Conservation (phyloP, 1,284 basidiomycete species). For the Trichosporon ovoides region DNA sequence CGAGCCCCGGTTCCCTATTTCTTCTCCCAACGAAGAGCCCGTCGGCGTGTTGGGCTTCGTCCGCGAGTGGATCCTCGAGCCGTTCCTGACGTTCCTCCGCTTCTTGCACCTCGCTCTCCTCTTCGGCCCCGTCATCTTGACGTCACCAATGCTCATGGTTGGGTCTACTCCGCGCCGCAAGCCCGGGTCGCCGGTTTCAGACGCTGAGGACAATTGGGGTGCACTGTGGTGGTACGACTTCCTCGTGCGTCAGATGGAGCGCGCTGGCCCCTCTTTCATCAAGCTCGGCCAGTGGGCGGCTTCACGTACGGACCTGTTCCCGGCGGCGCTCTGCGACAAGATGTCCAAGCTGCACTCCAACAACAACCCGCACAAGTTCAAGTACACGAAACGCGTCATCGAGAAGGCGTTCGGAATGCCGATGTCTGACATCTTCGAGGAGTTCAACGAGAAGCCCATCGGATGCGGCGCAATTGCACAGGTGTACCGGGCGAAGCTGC, state of each 20-base stretch:
- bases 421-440: constrained; percentile 86
- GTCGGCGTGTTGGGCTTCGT: constrained; percentile 23
- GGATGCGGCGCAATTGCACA: constrained; percentile 98
- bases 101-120: constrained; percentile 78
- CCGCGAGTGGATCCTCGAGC: constrained; percentile 66
- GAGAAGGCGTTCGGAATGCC: constrained; percentile 74
- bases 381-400: constrained; percentile 76
- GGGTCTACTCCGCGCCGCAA: constrained; percentile 53
- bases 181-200: constrained; percentile 43
- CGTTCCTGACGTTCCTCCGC: constrained; percentile 72
- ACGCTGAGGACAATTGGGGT: constrained; percentile 69
- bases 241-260: constrained; percentile 83
- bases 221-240: constrained; percentile 93
- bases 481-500: constrained; percentile 81
- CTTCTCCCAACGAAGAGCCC: constrained; percentile 17
- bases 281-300: constrained; percentile 99
- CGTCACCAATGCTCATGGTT: constrained; percentile 79
- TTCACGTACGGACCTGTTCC: constrained; percentile 89
- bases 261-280: constrained; percentile 93
- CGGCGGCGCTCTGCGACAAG: constrained; percentile 78
- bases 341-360: constrained; percentile 86
- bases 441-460: constrained; percentile 80
- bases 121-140: constrained; percentile 82
- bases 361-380: constrained; percentile 74
- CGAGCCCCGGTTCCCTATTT: constrained; percentile 14